Base-by-base conservation (phyloP, 1,284 basidiomycete species). In the Tylopilus orsonianus region DNA sequence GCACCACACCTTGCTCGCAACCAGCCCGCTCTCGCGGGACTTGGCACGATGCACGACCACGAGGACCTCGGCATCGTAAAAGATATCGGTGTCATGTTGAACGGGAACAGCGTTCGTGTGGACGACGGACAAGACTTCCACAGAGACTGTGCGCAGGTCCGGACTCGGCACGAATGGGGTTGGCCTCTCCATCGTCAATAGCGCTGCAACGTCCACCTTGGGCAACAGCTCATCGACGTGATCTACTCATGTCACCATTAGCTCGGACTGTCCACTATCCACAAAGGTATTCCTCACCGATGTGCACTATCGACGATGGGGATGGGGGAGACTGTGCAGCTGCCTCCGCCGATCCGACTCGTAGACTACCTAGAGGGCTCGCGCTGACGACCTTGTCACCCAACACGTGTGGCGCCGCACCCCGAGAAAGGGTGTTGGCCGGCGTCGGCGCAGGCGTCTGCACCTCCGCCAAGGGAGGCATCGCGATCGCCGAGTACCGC, bases 51-150 rank as follows among this genome's bases (percentile, higher is more conserved):
- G 78, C 10, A 90, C 72, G 41, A 90, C 71, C 1, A 78, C 79
- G 18, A 90, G 68, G 5, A 81, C 68, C 59, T 91, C 88, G 1
- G 74, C 71, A 45, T 91, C 87, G 58, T 90, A 85, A 62, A 90
- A 87, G 13, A 87, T 63, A 52, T 77, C 70, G 5, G 62, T 57
- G 44, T 79, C 71, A 10, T 32, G 53, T 62, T 67, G 29, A 61
- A 87, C 53, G 2, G 72, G 53, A 1, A 69, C 72, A 4, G 78
- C 75, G 7, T 71, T 72, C 43, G 66, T 72, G 8, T 80, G 83
- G 1, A 71, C 65, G 45, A 91, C 72, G 9, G 70, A 66, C 62
- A 90, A 69, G 1, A 87, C 76, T 29, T 90, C 87, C 4, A 88
- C 79, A 14, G 87, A 88, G 36, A 91, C 77, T 0, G 77, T 82